phyloP scores from a whole-genome alignment of 225 moss, liverwort and hornwort species.

The Physcomitrellopsis africana region DNA sequence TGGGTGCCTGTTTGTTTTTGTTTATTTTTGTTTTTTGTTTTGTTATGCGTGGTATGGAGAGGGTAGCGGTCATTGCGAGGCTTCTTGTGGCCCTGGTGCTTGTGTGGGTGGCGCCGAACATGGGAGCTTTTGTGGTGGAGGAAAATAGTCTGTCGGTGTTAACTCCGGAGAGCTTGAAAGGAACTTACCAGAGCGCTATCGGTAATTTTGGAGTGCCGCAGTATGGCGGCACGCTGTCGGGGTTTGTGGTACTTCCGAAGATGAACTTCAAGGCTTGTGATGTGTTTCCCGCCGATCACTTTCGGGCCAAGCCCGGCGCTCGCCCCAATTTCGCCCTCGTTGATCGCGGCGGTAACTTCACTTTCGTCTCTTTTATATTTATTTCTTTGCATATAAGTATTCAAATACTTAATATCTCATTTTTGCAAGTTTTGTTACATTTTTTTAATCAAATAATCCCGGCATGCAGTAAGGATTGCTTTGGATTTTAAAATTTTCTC shows the following conservation, averaged over 20 bases:
- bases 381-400: too few relatives aligned
- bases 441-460: too few relatives aligned
- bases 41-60: constrained; percentile 15
- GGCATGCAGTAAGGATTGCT: too few relatives aligned
- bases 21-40: too few relatives aligned
- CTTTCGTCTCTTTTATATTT: neutral
- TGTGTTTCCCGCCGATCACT: constrained; percentile 28
- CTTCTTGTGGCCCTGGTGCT: neutral
- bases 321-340: constrained; percentile 71
- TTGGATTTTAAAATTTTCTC: too few relatives aligned
- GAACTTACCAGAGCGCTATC: constrained; percentile 80
- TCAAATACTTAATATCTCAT: too few relatives aligned
- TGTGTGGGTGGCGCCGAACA: neutral
- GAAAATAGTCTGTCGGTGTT: constrained; percentile 74
- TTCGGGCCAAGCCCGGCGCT: constrained; percentile 36
- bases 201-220: constrained; percentile 98
- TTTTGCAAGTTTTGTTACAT: too few relatives aligned
- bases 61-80: neutral
- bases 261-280: constrained; percentile 55
- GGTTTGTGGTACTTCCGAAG: constrained; percentile 51
- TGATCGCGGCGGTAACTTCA: constrained; percentile 70
- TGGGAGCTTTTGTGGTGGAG: constrained; percentile 78
- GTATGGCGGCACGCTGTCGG: constrained; percentile 87
- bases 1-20: too few relatives aligned
- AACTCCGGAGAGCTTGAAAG: constrained; percentile 55